Conservation (phyloP, 2,329 filamentous ascomycete genomes). For the Fusarium ramigenum region DNA sequence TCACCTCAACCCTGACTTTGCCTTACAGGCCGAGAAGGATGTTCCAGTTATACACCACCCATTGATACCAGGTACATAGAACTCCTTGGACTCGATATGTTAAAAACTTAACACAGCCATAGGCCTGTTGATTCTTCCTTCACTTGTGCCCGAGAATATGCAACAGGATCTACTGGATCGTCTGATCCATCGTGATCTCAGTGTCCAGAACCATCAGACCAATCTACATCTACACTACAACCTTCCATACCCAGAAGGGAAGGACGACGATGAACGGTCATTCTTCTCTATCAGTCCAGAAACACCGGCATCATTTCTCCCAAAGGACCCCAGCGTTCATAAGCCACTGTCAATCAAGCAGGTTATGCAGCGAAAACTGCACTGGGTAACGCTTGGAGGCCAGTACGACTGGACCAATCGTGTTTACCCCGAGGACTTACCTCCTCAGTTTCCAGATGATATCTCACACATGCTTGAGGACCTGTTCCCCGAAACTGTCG, state of each 20-base stretch:
- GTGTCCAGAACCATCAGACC: slow-evolving; percentile 78
- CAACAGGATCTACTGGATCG: slow-evolving; percentile 77
- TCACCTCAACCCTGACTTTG: slow-evolving; percentile 49
- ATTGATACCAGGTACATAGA: slow-evolving; percentile 70
- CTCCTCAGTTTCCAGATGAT: slow-evolving; percentile 79
- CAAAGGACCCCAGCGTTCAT: slow-evolving; percentile 79
- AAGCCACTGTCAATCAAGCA: slow-evolving; percentile 75
- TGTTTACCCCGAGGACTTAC: slow-evolving; percentile 74
- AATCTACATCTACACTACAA: slow-evolving; percentile 89
- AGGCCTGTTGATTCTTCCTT: slow-evolving; percentile 84
- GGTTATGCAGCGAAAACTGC: slow-evolving; percentile 81
- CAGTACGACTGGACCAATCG: slow-evolving; percentile 97
- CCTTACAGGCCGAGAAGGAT: slow-evolving; percentile 49
- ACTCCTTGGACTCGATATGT: background rate
- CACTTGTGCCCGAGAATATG: slow-evolving; percentile 73
- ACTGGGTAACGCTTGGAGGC: slow-evolving; percentile 93
- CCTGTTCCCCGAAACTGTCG: slow-evolving; percentile 79
- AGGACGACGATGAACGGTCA: slow-evolving; percentile 49
- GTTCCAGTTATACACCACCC: slow-evolving; percentile 70
- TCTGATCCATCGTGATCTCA: slow-evolving; percentile 81
- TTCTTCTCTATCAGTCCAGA: slow-evolving; percentile 64
- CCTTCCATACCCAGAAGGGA: slow-evolving; percentile 64
- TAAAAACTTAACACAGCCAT: background rate
- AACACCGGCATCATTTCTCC: slow-evolving; percentile 65
- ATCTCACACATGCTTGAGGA: slow-evolving; percentile 72